Evolutionary conservation across 2,329 filamentous ascomycete genomes (phyloP).

Genomic region (Pseudogymnoascus sp.): DNA sequence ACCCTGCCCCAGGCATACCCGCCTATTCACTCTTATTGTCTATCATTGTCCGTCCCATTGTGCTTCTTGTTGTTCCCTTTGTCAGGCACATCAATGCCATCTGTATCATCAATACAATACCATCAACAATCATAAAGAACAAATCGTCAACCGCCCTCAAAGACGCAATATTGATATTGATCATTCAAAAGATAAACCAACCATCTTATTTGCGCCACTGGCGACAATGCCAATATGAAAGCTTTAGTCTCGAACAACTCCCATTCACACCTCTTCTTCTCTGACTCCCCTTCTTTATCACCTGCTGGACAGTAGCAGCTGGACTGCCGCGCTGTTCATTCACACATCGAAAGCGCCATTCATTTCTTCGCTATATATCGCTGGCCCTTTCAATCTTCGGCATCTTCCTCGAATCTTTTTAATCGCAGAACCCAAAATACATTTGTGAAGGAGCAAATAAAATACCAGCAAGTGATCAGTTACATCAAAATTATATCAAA

Average conservation of each 20-base stretch:
- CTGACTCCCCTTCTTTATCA: conserved; percentile 4
- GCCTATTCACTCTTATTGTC: not conserved
- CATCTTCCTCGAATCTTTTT: not conserved
- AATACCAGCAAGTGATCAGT: not conserved
- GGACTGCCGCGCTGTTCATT: conserved; percentile 1
- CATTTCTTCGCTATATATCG: conserved; percentile 7
- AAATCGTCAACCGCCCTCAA: not conserved
- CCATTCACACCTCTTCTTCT: conserved; percentile 1
- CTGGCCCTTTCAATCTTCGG: not conserved
- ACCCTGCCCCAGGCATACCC: not conserved
- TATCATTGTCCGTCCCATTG: not conserved
- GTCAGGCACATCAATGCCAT: not conserved
- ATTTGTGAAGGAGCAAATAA: not conserved
- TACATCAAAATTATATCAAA: not conserved
- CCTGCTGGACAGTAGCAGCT: conserved; percentile 3
- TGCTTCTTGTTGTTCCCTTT: not conserved
- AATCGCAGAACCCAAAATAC: not conserved
- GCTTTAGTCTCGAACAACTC: not conserved
- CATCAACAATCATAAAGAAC: not conserved
- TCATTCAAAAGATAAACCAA: not conserved
- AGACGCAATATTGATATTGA: not conserved
- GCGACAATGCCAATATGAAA: conserved; percentile 7
- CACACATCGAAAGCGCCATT: not conserved
- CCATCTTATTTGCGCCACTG: not conserved
- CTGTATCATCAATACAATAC: not conserved